These are phyloP conservation scores for Lodderomyces elongisporus DNA, from an alignment of 1,139 yeast species.

Conservation along the genomic window DNA sequence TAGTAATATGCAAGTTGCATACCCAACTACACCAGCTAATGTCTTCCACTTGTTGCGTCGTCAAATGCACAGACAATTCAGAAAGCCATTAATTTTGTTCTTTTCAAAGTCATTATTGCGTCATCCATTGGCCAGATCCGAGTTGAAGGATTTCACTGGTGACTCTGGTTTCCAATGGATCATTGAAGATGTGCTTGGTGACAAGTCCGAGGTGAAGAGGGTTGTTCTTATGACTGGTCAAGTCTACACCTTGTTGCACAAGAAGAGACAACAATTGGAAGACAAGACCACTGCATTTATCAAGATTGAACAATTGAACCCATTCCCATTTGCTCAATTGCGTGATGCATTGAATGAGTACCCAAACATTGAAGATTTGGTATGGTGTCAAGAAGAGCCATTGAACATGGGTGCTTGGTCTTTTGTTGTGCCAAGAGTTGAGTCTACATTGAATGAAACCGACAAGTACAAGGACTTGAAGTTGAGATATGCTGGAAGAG, in stretches of 20 bases:
- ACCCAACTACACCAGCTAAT: slow-evolving; percentile 97
- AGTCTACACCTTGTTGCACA: slow-evolving; percentile 87
- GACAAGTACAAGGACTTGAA: slow-evolving; percentile 52
- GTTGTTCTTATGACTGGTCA: slow-evolving; percentile 86
- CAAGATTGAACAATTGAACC: slow-evolving; percentile 92
- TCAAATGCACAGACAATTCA: slow-evolving; percentile 99
- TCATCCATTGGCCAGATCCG: slow-evolving; percentile 95
- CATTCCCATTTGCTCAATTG: slow-evolving; percentile 97
- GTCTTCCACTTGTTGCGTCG: slow-evolving; percentile 96
- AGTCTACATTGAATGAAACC: slow-evolving; percentile 71
- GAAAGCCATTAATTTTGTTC: slow-evolving; percentile 87
- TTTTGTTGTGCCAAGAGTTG: slow-evolving; percentile 74
- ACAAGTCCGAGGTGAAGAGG: slow-evolving; percentile 84
- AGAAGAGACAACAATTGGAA: slow-evolving; percentile 73
- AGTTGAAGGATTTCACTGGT: slow-evolving; percentile 77
- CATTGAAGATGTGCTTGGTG: slow-evolving; percentile 80
- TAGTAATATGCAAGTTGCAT: slow-evolving; percentile 95
- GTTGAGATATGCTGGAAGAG: slow-evolving; percentile 93
- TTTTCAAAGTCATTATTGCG: slow-evolving; percentile 93
- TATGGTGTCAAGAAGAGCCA: slow-evolving; percentile 99
- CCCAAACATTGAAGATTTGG: slow-evolving; percentile 82
- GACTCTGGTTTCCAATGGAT: slow-evolving; percentile 94
- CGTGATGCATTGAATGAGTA: slow-evolving; percentile 77
- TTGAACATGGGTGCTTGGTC: slow-evolving; percentile 93
- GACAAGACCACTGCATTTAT: slow-evolving; percentile 84